Evolutionary conservation across 2,329 filamentous ascomycete species (phyloP).

Genomic region (Bertia moriformis): DNA sequence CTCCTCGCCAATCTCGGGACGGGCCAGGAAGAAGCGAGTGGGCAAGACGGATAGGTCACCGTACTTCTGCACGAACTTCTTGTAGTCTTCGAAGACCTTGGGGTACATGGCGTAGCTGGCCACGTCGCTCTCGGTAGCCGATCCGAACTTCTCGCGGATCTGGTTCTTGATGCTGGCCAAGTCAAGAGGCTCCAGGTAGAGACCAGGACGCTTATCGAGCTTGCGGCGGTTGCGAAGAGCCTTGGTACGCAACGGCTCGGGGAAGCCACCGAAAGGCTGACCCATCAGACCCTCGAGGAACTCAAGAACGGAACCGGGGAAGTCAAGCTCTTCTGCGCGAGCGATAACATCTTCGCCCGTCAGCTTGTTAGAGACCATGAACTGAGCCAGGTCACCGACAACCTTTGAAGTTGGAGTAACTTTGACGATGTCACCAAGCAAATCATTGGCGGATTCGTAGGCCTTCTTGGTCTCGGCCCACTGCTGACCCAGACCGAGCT

Average conservation of each 20-base stretch:
- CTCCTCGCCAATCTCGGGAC: constrained; percentile 88
- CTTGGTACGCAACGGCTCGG: constrained; percentile 77
- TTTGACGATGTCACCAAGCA: constrained; percentile 97
- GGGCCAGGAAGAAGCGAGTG: constrained; percentile 89
- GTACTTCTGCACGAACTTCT: constrained; percentile 78
- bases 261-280: constrained; percentile 94
- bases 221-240: constrained; percentile 84
- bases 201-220: constrained; percentile 89
- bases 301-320: constrained; percentile 90
- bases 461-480: constrained; percentile 99
- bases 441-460: constrained; percentile 90
- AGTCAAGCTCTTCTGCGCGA: constrained; percentile 80
- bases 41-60: constrained; percentile 89
- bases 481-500: constrained; percentile 86
- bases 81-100: constrained; percentile 97
- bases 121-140: constrained; percentile 73
- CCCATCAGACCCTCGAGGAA: constrained; percentile 98
- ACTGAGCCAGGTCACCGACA: constrained; percentile 91
- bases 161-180: constrained; percentile 74
- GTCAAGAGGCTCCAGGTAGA: constrained; percentile 79
- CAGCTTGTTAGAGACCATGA: constrained; percentile 97
- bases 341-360: constrained; percentile 68
- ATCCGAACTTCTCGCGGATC: constrained; percentile 71
- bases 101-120: constrained; percentile 96
- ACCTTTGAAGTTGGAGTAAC: constrained; percentile 99